phyloP scores from a whole-genome alignment of 257 asterid genomes.

The Henckelia pumila region DNA sequence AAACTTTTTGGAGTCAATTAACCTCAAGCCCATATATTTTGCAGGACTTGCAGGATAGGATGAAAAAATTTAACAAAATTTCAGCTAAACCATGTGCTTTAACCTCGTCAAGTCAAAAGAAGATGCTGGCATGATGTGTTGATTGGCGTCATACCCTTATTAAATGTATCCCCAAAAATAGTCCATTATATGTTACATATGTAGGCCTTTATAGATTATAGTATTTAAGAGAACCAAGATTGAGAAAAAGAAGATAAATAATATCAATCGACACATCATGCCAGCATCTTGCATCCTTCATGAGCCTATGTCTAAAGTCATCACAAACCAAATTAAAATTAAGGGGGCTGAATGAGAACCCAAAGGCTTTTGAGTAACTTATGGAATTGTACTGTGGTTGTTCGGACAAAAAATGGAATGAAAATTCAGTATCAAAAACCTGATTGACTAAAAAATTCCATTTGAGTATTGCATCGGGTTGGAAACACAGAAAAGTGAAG shows the following conservation, averaged over 20 bases:
- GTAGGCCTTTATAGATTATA: neutral
- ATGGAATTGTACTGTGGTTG: neutral
- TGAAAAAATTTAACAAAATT: neutral
- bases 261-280: conserved; percentile 2
- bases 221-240: neutral
- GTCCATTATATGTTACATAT: neutral
- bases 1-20: conserved; percentile 2
- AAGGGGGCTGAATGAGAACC: neutral
- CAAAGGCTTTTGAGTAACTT: neutral
- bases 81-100: too few species aligned
- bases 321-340: neutral
- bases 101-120: too few species aligned
- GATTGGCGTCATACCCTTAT: neutral
- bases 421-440: neutral
- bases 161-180: neutral
- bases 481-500: neutral
- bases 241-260: neutral
- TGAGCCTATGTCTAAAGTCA: neutral
- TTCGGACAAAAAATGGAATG: neutral
- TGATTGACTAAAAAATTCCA: neutral
- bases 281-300: neutral
- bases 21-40: neutral
- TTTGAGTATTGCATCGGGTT: neutral
- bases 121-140: too few species aligned
- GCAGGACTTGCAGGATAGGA: neutral